Evolutionary conservation across 1,284 basidiomycete genomes (phyloP).

Genomic region (Trametes sp.): DNA sequence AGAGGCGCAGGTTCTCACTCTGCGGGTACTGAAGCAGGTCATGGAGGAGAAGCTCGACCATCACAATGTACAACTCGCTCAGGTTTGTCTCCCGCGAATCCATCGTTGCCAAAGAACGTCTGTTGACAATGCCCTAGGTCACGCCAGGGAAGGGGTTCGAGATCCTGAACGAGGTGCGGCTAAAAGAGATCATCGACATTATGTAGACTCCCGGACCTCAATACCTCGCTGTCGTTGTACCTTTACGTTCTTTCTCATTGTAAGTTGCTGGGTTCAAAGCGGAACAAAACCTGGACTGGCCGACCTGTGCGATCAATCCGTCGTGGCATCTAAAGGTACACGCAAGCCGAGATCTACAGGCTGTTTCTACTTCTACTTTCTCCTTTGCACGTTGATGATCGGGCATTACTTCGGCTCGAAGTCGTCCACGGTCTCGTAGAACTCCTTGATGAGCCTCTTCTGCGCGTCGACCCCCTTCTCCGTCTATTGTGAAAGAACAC

Average conservation of each 20-base stretch:
- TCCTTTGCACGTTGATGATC: background rate
- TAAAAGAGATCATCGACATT: slow-evolving; percentile 84
- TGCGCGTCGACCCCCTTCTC: slow-evolving; percentile 80
- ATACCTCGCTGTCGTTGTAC: slow-evolving; percentile 25
- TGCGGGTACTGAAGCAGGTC: slow-evolving; percentile 96
- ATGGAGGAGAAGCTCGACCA: slow-evolving; percentile 99
- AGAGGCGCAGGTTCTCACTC: slow-evolving; percentile 88
- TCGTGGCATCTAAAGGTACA: slow-evolving; percentile 1
- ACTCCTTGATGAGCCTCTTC: slow-evolving; percentile 82
- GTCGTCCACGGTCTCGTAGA: slow-evolving; percentile 86
- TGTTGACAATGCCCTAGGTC: slow-evolving; percentile 55
- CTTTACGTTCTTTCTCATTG: slow-evolving; percentile 20
- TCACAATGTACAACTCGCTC: slow-evolving; percentile 97
- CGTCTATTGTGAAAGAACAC: slow-evolving; percentile 43
- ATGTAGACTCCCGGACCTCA: slow-evolving; percentile 57
- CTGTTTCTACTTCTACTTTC: background rate
- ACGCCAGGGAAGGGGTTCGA: slow-evolving; percentile 81
- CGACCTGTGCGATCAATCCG: too few species aligned
- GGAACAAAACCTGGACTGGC: background rate
- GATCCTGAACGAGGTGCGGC: slow-evolving; percentile 78
- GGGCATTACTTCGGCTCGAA: slow-evolving; percentile 49
- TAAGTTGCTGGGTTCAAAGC: slow-evolving; percentile 22
- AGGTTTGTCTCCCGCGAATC: slow-evolving; percentile 57
- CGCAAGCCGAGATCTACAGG: background rate
- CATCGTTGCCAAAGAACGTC: background rate